Conservation (phyloP, 768 basidiomycete genomes). For the Rhizopogon vesiculosus region DNA sequence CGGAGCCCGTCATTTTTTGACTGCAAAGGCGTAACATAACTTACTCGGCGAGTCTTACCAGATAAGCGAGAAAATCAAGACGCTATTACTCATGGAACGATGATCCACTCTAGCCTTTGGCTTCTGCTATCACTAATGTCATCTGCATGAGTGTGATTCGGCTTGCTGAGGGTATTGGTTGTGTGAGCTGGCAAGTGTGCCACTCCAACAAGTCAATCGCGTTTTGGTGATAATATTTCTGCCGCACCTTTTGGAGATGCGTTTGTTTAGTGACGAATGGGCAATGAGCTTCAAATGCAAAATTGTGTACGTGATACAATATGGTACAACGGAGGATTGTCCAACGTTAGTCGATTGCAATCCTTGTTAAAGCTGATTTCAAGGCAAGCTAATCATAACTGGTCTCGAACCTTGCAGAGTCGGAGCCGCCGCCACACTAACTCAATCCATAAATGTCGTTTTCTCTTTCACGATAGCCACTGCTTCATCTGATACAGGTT, state of each 20-base stretch:
- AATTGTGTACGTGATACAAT: too few relatives aligned
- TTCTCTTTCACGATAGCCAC: conserved; percentile 6
- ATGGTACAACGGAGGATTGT: too few relatives aligned
- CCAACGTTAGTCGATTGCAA: too few relatives aligned
- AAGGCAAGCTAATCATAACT: not conserved
- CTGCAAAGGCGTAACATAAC: not conserved
- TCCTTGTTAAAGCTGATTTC: too few relatives aligned
- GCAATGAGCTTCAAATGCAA: too few relatives aligned
- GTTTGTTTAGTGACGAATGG: too few relatives aligned
- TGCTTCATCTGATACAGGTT: conserved; percentile 6
- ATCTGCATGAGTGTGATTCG: not conserved
- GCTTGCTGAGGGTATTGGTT: too few relatives aligned
- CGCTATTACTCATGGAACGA: not conserved
- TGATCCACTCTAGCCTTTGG: not conserved
- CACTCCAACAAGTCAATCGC: too few relatives aligned
- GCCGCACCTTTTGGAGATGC: not conserved
- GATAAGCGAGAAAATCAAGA: not conserved
- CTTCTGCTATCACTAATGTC: not conserved
- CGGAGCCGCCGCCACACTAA: too few relatives aligned
- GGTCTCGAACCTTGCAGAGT: not conserved
- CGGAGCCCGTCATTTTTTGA: not conserved
- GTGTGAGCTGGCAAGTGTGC: not conserved
- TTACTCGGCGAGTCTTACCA: too few relatives aligned
- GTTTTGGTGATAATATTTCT: not conserved
- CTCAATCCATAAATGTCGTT: not conserved